phyloP scores from a whole-genome alignment of 2,329 filamentous ascomycete species.

The Colletotrichum magnum region DNA sequence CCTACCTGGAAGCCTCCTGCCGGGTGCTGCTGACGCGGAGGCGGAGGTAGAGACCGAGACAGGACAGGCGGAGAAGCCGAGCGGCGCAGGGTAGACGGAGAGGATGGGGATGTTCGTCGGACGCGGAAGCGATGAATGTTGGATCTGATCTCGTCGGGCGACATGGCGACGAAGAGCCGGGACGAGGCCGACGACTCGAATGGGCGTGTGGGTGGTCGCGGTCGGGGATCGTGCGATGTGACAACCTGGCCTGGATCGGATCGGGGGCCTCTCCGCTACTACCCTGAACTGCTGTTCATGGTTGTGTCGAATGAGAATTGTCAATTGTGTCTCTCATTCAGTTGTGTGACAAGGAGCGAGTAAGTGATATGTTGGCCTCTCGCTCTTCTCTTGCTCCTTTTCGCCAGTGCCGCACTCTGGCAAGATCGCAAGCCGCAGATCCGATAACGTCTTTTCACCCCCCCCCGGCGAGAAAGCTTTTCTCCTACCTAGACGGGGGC shows the following conservation, averaged over 20 bases:
- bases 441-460: background rate
- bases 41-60: constrained; percentile 12
- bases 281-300: constrained; percentile 1
- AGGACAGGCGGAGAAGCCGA: constrained; percentile 42
- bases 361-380: background rate
- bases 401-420: too few relatives aligned
- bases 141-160: constrained; percentile 42
- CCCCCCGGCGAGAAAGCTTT: background rate
- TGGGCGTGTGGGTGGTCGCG: background rate
- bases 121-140: constrained; percentile 48
- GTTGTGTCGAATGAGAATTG: background rate
- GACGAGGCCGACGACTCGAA: constrained; percentile 27
- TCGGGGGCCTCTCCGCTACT: constrained; percentile 23
- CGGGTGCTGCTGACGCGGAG: background rate
- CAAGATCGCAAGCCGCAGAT: constrained; percentile 8
- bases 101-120: constrained; percentile 42
- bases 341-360: background rate
- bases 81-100: constrained; percentile 40
- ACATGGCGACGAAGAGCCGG: constrained; percentile 38
- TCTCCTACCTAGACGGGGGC: background rate
- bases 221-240: background rate
- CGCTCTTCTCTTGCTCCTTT: too few relatives aligned
- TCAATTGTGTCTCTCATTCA: background rate
- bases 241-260: background rate
- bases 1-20: too few relatives aligned